Conservation (phyloP, 2,329 filamentous ascomycete species). For the Clarireedia hainanense region DNA sequence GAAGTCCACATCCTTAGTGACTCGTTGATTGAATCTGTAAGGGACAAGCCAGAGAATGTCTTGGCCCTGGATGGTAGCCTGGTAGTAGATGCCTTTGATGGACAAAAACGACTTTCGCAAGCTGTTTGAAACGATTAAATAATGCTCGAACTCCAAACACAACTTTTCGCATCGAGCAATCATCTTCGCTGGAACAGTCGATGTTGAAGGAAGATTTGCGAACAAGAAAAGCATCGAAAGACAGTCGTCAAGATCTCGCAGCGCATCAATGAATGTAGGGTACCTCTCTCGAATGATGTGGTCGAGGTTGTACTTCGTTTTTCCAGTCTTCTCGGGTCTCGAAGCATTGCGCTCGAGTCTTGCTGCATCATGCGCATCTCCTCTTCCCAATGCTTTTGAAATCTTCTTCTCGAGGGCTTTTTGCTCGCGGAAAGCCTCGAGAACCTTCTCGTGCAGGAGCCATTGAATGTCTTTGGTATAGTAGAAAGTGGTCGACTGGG, state of each 20-base stretch:
- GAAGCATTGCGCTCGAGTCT: conserved; percentile 80
- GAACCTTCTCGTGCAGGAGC: conserved; percentile 88
- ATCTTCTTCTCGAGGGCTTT: conserved; percentile 98
- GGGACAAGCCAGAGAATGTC: conserved; percentile 96
- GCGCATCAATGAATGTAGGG: conserved; percentile 88
- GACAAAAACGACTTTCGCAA: conserved; percentile 94
- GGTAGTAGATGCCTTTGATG: conserved; percentile 99
- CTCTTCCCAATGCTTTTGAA: conserved; percentile 79
- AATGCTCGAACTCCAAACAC: conserved; percentile 95
- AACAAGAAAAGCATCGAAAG: conserved; percentile 96
- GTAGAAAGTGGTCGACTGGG: conserved; percentile 85
- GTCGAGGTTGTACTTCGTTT: conserved; percentile 83
- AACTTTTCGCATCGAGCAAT: conserved; percentile 90
- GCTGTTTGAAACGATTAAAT: conserved; percentile 85
- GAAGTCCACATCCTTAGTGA: conserved; percentile 93
- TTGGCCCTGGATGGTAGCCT: conserved; percentile 93
- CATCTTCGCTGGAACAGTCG: conserved; percentile 87
- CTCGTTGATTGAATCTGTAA: conserved; percentile 94
- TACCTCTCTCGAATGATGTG: conserved; percentile 98
- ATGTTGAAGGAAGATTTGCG: conserved; percentile 86
- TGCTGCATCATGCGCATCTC: conserved; percentile 81
- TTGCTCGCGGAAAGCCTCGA: conserved; percentile 93
- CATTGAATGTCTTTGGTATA: conserved; percentile 96
- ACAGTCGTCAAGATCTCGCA: conserved; percentile 93
- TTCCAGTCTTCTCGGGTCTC: conserved; percentile 82